Percentiles rank a stretch among this genome's conserved stretches.
Conservation (phyloP, 2,329 filamentous ascomycete genomes). For the Colletotrichum destructivum region DNA sequence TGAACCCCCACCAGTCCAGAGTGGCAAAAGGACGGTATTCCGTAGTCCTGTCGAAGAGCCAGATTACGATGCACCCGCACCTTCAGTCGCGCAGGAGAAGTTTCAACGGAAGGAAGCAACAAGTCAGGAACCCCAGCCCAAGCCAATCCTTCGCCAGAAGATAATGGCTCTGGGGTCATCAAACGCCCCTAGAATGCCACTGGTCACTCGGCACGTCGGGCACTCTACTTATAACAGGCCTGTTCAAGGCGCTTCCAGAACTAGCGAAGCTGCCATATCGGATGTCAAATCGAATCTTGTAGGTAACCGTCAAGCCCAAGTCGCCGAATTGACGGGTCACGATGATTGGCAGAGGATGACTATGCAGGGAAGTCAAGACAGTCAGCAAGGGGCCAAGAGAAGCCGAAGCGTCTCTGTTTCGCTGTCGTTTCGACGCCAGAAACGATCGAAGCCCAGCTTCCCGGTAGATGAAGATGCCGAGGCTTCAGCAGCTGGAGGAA, state of each 20-base stretch:
- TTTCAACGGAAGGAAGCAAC: constrained; percentile 2
- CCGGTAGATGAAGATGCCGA: not conserved
- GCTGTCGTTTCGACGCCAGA: not conserved
- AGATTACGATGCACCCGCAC: not conserved
- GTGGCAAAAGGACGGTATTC: constrained; percentile 17
- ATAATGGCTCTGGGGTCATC: not conserved
- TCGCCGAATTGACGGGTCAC: not conserved
- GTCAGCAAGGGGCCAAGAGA: not conserved
- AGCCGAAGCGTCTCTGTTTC: not conserved
- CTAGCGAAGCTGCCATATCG: not conserved
- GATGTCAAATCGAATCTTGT: constrained; percentile 15
- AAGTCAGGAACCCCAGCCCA: not conserved
- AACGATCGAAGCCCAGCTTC: constrained; percentile 12
- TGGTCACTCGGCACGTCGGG: not conserved
- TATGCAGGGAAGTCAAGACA: not conserved
- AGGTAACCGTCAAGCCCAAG: not conserved
- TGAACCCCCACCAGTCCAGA: not conserved
- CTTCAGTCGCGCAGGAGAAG: constrained; percentile 22
- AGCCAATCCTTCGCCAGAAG: constrained; percentile 3
- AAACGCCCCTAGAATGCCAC: not conserved
- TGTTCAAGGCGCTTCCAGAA: constrained; percentile 2
- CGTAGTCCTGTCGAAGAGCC: constrained; percentile 27
- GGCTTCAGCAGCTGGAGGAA: not conserved
- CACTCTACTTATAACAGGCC: constrained; percentile 25
- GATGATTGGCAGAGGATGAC: constrained; percentile 2